phyloP scores from a whole-genome alignment of 2,329 filamentous ascomycete genomes.

The Xylariomycetidae sp. region DNA sequence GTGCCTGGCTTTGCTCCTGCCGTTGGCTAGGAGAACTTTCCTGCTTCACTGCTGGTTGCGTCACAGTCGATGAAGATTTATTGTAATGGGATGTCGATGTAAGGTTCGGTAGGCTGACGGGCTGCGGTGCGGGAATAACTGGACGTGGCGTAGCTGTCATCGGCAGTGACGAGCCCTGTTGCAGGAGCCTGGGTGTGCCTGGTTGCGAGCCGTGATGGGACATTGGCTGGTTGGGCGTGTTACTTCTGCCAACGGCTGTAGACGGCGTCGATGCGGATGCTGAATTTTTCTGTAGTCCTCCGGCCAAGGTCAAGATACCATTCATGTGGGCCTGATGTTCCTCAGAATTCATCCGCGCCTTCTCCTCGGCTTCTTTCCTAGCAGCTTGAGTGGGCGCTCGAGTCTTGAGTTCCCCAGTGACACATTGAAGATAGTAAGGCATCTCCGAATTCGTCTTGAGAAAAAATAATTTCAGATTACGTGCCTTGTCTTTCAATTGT shows the following conservation, averaged over 20 bases:
- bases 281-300: slow-evolving; percentile 40
- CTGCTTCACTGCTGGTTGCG: slow-evolving; percentile 8
- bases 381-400: slow-evolving; percentile 70
- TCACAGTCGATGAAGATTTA: slow-evolving; percentile 4
- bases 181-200: slow-evolving; percentile 16
- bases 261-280: slow-evolving; percentile 15
- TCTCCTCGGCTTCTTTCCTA: slow-evolving; percentile 60
- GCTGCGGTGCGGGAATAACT: slow-evolving; percentile 25
- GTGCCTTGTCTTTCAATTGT: slow-evolving; percentile 85
- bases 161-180: slow-evolving; percentile 12
- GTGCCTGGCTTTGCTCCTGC: slow-evolving; percentile 7
- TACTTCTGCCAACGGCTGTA: slow-evolving; percentile 10
- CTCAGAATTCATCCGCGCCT: slow-evolving; percentile 50
- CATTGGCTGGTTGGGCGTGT: slow-evolving; percentile 14
- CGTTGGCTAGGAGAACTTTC: slow-evolving; percentile 5
- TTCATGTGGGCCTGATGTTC: slow-evolving; percentile 56
- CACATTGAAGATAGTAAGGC: slow-evolving; percentile 78
- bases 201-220: slow-evolving; percentile 17
- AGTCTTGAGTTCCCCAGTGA: slow-evolving; percentile 86
- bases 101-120: slow-evolving; percentile 23
- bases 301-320: slow-evolving; percentile 51
- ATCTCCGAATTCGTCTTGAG: slow-evolving; percentile 88
- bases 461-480: slow-evolving; percentile 87
- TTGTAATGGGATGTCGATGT: slow-evolving; percentile 15
- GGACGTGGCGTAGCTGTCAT: slow-evolving; percentile 16